A percentile compares a stretch with the other conserved stretches of the same genome.
Evolutionary conservation across 345 rosid species (phyloP).

Genomic region (Streptanthus diversifolius): DNA sequence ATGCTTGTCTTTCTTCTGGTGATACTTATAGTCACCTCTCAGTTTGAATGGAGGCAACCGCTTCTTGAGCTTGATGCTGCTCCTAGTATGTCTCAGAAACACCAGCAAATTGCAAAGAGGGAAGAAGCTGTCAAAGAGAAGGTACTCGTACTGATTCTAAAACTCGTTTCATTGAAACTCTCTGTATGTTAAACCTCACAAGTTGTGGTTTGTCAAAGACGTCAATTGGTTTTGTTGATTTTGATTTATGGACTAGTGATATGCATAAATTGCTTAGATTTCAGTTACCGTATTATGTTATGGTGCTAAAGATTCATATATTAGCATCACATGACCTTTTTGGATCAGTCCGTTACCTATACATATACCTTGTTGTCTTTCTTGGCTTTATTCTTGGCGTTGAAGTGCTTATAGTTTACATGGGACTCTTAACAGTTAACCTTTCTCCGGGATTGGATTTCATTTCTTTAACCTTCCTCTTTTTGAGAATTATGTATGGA

Average conservation of each 20-base stretch:
- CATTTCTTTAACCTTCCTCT: background rate
- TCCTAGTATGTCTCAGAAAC: constrained; percentile 52
- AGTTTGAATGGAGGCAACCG: constrained; percentile 92
- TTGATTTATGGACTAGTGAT: background rate
- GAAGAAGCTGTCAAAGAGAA: constrained; percentile 84
- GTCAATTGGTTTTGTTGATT: background rate
- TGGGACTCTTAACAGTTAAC: background rate
- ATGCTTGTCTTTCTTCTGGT: constrained; percentile 69
- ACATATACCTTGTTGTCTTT: background rate
- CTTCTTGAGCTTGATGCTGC: constrained; percentile 61
- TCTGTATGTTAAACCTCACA: background rate
- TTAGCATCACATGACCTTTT: background rate
- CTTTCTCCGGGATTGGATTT: background rate
- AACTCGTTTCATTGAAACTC: background rate
- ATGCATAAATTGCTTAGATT: background rate
- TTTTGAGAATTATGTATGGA: background rate
- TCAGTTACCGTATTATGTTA: background rate
- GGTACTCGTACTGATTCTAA: constrained; percentile 36
- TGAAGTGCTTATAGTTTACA: background rate
- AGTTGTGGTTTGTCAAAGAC: background rate
- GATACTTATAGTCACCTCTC: constrained; percentile 74
- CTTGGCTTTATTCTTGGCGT: background rate
- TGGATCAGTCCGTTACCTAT: background rate
- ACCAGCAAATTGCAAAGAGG: constrained; percentile 47
- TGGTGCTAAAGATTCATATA: background rate